Conservation (phyloP, 352 stramenopile genomes). For the Globisporangium camurandrum region DNA sequence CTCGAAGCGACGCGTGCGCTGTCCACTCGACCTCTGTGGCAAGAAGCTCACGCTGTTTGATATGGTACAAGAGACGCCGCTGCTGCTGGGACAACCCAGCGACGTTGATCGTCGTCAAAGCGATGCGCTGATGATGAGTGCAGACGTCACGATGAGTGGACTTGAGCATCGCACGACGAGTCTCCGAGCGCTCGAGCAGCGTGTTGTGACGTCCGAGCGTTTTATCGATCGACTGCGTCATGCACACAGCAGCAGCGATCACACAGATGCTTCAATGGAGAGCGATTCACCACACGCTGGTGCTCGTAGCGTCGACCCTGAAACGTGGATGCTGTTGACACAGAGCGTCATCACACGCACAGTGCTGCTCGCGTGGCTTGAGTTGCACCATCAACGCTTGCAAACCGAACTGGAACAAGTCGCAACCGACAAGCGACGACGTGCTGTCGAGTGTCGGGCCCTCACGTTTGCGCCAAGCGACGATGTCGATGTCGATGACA, state of each 20-base stretch:
- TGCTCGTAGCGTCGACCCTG: too few relatives aligned
- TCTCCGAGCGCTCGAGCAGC: constrained; percentile 4
- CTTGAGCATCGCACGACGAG: not conserved
- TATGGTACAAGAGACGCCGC: too few relatives aligned
- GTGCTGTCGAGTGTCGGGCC: constrained; percentile 22
- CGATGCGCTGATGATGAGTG: constrained; percentile 15
- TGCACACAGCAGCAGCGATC: not conserved
- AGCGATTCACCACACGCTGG: too few relatives aligned
- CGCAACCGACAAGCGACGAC: constrained; percentile 6
- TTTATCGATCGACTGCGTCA: constrained; percentile 5
- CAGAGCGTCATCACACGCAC: not conserved
- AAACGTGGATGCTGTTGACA: constrained; percentile 1
- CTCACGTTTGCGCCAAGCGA: constrained; percentile 30
- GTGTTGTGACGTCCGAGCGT: not conserved
- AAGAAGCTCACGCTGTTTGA: constrained; percentile 53
- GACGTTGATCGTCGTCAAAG: not conserved
- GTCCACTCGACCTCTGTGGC: constrained; percentile 55
- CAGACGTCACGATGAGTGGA: not conserved
- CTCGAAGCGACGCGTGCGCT: constrained; percentile 22
- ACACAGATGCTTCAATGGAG: not conserved
- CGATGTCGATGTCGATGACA: too few relatives aligned
- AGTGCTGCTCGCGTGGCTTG: constrained; percentile 7
- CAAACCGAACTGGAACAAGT: constrained; percentile 4
- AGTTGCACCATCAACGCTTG: not conserved
- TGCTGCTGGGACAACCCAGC: not conserved